Evolutionary conservation across 352 stramenopile species (phyloP).

Genomic region (Phytophthora crassamura): DNA sequence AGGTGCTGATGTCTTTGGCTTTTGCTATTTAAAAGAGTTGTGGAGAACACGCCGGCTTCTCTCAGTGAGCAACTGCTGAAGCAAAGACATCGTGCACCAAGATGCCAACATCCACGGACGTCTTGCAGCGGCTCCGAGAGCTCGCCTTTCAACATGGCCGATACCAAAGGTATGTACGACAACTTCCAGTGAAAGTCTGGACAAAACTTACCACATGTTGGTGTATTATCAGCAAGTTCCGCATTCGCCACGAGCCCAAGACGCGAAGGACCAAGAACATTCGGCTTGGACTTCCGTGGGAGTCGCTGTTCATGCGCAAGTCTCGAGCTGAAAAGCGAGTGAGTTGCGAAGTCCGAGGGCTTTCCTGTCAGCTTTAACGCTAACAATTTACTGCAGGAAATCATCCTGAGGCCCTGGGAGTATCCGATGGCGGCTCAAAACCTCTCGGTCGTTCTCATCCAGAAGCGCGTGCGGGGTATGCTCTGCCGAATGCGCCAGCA

Average conservation of each 20-base stretch:
- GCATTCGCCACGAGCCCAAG: constrained; percentile 53
- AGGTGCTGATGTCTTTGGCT: neutral
- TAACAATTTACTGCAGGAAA: constrained; percentile 40
- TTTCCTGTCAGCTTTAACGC: neutral
- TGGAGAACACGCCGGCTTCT: neutral
- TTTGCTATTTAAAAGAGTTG: too few species aligned
- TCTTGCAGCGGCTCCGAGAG: constrained; percentile 40
- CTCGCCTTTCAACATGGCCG: constrained; percentile 50
- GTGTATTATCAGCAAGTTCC: constrained; percentile 55
- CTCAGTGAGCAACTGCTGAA: constrained; percentile 7
- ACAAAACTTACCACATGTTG: neutral
- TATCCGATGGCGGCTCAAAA: constrained; percentile 86
- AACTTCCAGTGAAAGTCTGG: neutral
- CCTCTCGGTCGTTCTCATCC: constrained; percentile 79
- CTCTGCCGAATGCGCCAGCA: constrained; percentile 45
- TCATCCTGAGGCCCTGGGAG: constrained; percentile 76
- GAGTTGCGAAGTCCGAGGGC: constrained; percentile 3
- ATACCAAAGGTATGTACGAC: constrained; percentile 52
- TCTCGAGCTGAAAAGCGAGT: constrained; percentile 69
- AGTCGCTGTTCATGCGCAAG: constrained; percentile 87
- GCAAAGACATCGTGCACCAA: neutral
- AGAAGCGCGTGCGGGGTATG: constrained; percentile 73
- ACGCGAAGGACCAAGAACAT: constrained; percentile 45
- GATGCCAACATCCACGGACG: constrained; percentile 24
- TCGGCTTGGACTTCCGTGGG: constrained; percentile 47